Conservation (phyloP, 495 filamentous ascomycete species). For the Penicillium cataractarum region DNA sequence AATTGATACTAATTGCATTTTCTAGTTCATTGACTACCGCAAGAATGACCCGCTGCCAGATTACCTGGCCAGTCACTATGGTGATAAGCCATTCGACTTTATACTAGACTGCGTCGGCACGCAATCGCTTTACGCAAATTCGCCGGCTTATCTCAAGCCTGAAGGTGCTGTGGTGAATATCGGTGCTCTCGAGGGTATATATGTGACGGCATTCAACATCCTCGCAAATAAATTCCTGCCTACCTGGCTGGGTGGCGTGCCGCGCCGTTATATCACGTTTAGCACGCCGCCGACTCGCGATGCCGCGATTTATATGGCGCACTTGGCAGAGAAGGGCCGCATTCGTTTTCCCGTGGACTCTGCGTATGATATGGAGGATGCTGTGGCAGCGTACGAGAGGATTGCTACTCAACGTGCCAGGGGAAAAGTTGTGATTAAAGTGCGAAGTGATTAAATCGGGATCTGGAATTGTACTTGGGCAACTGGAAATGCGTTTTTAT, state of each 20-base stretch:
- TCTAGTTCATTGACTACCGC: conserved; percentile 45
- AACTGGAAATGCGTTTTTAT: too few relatives aligned
- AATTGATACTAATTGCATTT: not conserved
- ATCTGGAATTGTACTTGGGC: not conserved
- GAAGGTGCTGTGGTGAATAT: conserved; percentile 43
- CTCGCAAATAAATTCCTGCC: conserved; percentile 38
- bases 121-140: conserved; percentile 33
- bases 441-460: conserved; percentile 11
- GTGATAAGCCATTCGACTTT: conserved; percentile 37
- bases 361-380: conserved; percentile 41
- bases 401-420: conserved; percentile 37
- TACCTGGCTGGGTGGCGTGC: conserved; percentile 39
- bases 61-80: conserved; percentile 30
- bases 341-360: conserved; percentile 41
- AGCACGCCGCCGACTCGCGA: conserved; percentile 29
- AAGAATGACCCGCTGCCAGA: conserved; percentile 27
- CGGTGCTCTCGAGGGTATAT: conserved; percentile 29
- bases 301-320: conserved; percentile 29
- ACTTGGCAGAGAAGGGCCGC: conserved; percentile 30
- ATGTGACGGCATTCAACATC: conserved; percentile 29
- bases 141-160: conserved; percentile 39
- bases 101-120: conserved; percentile 45
- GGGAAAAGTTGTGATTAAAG: conserved; percentile 42
- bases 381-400: conserved; percentile 33
- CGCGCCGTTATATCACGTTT: conserved; percentile 38